Conservation (phyloP, 768 basidiomycete genomes). For the Tricholoma bakamatsutake region DNA sequence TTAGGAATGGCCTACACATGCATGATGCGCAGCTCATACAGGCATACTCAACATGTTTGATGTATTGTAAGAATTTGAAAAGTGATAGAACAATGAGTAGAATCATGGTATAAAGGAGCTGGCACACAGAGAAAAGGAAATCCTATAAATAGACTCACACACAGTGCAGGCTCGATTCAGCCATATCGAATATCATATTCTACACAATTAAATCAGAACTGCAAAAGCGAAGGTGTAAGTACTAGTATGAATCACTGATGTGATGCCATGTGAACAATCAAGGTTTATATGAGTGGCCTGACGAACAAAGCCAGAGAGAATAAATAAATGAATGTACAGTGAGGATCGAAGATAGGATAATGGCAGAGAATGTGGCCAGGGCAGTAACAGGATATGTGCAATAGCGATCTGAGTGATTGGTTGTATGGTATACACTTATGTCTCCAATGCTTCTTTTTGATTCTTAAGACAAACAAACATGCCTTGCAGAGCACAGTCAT, state of each 20-base stretch:
- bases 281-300: not conserved
- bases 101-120: too few relatives aligned
- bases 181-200: not conserved
- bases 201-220: not conserved
- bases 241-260: not conserved
- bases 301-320: not conserved
- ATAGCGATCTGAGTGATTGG: not conserved
- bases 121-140: too few relatives aligned
- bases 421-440: not conserved
- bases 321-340: not conserved
- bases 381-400: too few relatives aligned
- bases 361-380: too few relatives aligned
- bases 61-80: too few relatives aligned
- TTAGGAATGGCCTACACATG: too few relatives aligned
- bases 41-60: too few relatives aligned
- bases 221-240: not conserved
- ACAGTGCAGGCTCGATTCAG: too few relatives aligned
- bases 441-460: not conserved
- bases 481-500: not conserved
- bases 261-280: not conserved
- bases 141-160: too few relatives aligned
- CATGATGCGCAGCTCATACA: too few relatives aligned
- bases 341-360: not conserved
- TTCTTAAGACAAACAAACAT: not conserved
- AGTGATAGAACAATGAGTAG: too few relatives aligned